phyloP scores from a whole-genome alignment of 495 filamentous ascomycete genomes.

The Penicillium tannophilum region DNA sequence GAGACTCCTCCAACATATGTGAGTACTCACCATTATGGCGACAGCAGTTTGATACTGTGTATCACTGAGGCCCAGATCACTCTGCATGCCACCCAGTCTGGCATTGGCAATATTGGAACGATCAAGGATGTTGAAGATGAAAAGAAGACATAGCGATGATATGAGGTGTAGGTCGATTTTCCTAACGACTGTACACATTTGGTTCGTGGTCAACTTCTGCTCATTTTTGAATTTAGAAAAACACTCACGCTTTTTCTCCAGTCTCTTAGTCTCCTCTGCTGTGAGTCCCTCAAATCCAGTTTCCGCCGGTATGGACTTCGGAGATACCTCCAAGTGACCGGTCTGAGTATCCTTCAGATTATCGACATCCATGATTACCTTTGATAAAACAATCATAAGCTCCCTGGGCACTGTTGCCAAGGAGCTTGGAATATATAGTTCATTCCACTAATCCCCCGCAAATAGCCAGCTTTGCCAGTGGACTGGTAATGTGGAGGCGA shows the following conservation, averaged over 20 bases:
- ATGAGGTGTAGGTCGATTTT: conserved; percentile 42
- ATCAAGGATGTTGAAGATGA: conserved; percentile 36
- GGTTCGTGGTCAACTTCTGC: not conserved
- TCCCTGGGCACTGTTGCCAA: no score
- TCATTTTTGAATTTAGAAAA: not conserved
- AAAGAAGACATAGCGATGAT: conserved; percentile 38
- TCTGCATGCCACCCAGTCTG: conserved; percentile 28
- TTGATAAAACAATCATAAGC: not conserved
- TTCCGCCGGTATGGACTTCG: not conserved
- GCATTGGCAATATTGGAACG: conserved; percentile 35
- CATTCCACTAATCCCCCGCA: no score
- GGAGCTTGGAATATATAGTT: no score
- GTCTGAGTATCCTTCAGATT: conserved; percentile 3
- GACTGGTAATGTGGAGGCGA: no score
- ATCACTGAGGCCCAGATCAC: conserved; percentile 22
- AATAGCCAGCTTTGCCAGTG: no score
- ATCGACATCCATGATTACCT: conserved; percentile 7
- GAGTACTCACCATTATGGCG: conserved; percentile 20
- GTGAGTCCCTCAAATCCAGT: conserved; percentile 7
- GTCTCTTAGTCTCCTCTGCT: conserved; percentile 1
- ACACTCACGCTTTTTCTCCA: conserved; percentile 11
- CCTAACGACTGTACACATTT: conserved; percentile 24
- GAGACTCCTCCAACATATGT: no score
- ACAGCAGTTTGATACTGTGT: conserved; percentile 30
- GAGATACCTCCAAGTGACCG: conserved; percentile 6